These are phyloP conservation scores for Termitomyces sp. DNA, from an alignment of 768 basidiomycete genomes.

Conservation along the genomic window DNA sequence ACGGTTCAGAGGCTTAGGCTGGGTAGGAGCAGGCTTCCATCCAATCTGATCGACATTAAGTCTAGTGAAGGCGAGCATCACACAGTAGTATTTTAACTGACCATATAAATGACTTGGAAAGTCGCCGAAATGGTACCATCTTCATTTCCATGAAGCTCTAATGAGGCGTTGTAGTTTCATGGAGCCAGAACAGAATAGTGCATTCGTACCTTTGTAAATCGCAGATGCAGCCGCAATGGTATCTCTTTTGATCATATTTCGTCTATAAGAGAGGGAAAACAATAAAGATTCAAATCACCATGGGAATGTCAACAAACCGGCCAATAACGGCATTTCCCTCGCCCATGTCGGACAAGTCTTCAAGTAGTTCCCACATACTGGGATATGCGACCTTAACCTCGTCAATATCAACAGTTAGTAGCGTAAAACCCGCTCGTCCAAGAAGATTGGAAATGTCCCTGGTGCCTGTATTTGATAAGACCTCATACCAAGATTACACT, in stretches of 20 bases:
- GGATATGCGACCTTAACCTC: slow-evolving; percentile 90
- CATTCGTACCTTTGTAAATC: slow-evolving; percentile 78
- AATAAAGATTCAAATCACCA: neutral
- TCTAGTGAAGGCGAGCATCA: neutral
- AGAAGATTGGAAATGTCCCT: slow-evolving; percentile 91
- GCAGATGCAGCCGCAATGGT: slow-evolving; percentile 87
- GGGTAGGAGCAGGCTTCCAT: slow-evolving; percentile 38
- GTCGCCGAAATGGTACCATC: slow-evolving; percentile 90
- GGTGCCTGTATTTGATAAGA: slow-evolving; percentile 53
- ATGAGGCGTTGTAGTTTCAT: neutral
- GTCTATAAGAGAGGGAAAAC: slow-evolving; percentile 30
- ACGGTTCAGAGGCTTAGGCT: slow-evolving; percentile 38
- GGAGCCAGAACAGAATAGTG: neutral
- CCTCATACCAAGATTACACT: neutral
- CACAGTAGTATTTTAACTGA: slow-evolving; percentile 25
- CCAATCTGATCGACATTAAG: slow-evolving; percentile 28
- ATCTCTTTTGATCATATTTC: slow-evolving; percentile 70
- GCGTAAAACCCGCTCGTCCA: slow-evolving; percentile 85
- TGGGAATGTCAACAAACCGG: slow-evolving; percentile 40
- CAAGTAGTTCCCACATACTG: slow-evolving; percentile 92
- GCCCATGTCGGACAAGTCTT: slow-evolving; percentile 95
- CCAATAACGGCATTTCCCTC: slow-evolving; percentile 90
- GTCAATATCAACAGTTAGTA: slow-evolving; percentile 93
- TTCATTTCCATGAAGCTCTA: slow-evolving; percentile 80
- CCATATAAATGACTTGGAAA: slow-evolving; percentile 94